Evolutionary conservation across 495 filamentous ascomycete genomes (phyloP), one percentile per base, ranked within the genome.

Genomic region (Penicillium arizonense): DNA sequence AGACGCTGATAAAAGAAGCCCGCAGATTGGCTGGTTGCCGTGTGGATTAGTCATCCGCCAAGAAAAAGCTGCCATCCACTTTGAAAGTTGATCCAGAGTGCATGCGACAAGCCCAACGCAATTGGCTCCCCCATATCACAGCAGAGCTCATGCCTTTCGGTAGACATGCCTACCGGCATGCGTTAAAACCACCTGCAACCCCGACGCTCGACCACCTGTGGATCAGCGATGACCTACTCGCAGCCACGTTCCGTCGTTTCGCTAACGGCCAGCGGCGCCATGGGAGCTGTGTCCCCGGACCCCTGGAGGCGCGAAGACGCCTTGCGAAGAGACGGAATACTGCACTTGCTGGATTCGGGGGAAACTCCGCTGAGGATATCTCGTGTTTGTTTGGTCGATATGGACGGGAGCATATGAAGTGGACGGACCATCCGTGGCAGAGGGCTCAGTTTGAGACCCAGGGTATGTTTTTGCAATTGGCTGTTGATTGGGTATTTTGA

Each of bases 211-310:
- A 81, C 38, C 62, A 77, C 55, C 61, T 81, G 28, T 84, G 81
- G 80, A 74, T 82, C 59, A 76, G 73, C 53, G 80, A 84, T 36
- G 77, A 82, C 45, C 52, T 80, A 28, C 73, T 83, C 8, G 62
- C 72, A n/a, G 64, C 71, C 7, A 74, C 77, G 6, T 76, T 81
- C 44, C 67, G 71, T 50, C 73, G 75, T 28, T 82, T 82, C 59
- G 65, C 64, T 18, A 69, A 71, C 39, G 61, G 68, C 13, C 69
- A 66, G 41, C 62, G 70, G 55, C 75, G 81, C 24, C 67, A 81
- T 73, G 79, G 73, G 50, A 81, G 79, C 65, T 73, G 70, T 32
- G 75, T 78, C 1, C 81, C 82, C n/a, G 82, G 82, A 2, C 82
- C 82, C 44, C 62, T 85, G 62, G 82, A 85, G 63, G 80, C 80